Conservation (phyloP, 805 yeast genomes). For the Yarrowia bubula region DNA sequence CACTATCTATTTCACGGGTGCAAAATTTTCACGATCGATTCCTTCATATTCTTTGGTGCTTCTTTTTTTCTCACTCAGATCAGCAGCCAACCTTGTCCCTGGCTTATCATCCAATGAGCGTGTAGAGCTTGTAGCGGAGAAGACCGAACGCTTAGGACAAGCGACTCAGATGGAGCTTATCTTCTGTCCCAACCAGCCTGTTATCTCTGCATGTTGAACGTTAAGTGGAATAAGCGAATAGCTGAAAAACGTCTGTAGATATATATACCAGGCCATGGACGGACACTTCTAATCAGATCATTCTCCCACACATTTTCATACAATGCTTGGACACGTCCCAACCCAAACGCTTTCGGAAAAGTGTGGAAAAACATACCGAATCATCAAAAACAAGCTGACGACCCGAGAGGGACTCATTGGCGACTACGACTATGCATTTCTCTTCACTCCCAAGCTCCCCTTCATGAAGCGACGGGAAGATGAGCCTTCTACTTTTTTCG, state of each 20-base stretch:
- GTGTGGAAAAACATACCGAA: not conserved
- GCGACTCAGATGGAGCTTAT: not conserved
- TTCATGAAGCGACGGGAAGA: conserved; percentile 49
- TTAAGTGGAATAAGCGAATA: not conserved
- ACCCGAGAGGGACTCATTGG: conserved; percentile 84
- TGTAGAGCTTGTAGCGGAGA: not conserved
- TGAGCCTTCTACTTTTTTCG: conserved; percentile 76
- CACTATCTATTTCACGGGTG: not conserved
- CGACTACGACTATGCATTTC: conserved; percentile 75
- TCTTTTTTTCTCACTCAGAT: not conserved
- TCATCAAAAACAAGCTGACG: conserved; percentile 44
- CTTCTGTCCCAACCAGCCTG: not conserved
- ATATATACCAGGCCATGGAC: too few relatives aligned
- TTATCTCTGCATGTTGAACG: conserved; percentile 8
- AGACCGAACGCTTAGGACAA: not conserved
- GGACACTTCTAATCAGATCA: not conserved
- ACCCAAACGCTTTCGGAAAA: not conserved
- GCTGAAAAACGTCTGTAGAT: too few relatives aligned
- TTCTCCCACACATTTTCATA: not conserved
- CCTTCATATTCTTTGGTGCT: not conserved
- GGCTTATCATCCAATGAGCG: conserved; percentile 7
- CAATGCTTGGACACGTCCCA: conserved; percentile 12
- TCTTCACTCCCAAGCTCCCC: conserved; percentile 80
- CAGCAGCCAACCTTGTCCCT: not conserved
- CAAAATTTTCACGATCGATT: not conserved